Percentiles rank a stretch among this genome's conserved stretches.
Evolutionary conservation across 805 yeast species (phyloP).

Genomic region (Myxozyma nipponensis): DNA sequence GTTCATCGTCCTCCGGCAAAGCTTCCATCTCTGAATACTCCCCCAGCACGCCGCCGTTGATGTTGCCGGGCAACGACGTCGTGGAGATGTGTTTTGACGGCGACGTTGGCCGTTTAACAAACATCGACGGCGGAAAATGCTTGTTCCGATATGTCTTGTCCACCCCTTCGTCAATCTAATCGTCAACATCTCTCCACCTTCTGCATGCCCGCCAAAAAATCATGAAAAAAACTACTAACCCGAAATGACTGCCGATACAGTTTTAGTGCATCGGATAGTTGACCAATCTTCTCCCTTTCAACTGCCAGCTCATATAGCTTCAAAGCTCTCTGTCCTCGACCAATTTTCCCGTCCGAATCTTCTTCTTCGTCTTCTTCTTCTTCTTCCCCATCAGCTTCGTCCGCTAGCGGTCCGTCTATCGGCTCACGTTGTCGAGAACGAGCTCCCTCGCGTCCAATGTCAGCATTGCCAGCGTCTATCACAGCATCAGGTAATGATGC

Average conservation of each 20-base stretch:
- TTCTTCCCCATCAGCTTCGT: slow-evolving; percentile 4
- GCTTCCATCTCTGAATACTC: slow-evolving; percentile 15
- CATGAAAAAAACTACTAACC: slow-evolving; percentile 34
- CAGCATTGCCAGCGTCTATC: background rate
- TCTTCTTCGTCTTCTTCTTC: background rate
- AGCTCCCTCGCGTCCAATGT: background rate
- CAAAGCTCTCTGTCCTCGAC: slow-evolving; percentile 45
- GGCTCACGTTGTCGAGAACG: background rate
- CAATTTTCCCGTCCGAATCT: slow-evolving; percentile 28
- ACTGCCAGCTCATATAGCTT: slow-evolving; percentile 65
- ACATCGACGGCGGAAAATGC: slow-evolving; percentile 29
- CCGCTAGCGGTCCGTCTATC: background rate
- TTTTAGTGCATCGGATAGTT: slow-evolving; percentile 76
- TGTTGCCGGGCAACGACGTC: slow-evolving; percentile 12
- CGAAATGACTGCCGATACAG: slow-evolving; percentile 69
- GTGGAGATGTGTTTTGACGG: slow-evolving; percentile 20
- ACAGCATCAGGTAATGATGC: too few species aligned
- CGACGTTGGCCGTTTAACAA: slow-evolving; percentile 13
- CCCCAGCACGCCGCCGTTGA: slow-evolving; percentile 2
- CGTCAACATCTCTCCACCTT: background rate
- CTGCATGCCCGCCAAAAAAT: background rate
- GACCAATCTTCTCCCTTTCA: slow-evolving; percentile 66
- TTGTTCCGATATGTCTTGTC: slow-evolving; percentile 62
- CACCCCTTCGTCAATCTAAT: slow-evolving; percentile 46
- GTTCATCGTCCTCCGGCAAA: slow-evolving; percentile 20